Base-by-base conservation (phyloP, 2,329 filamentous ascomycete genomes). In the Thyridium curvatum region DNA sequence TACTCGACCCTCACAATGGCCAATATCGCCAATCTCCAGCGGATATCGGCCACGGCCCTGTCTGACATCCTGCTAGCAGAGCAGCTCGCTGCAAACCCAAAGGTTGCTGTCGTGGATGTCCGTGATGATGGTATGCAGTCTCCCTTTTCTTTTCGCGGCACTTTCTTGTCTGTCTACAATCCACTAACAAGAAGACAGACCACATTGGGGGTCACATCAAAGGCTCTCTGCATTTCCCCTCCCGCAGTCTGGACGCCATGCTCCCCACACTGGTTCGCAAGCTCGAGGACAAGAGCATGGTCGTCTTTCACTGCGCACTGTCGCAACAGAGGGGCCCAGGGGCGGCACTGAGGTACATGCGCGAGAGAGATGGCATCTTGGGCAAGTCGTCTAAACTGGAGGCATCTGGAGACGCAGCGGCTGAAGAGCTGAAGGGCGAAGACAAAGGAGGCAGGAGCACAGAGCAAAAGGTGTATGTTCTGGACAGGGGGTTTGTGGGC, bases 241-340 rank as follows among this genome's bases (percentile, higher is more conserved):
- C 77, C 37, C 65, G 65, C 34, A 77, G 79, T 14, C 75, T 97
- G 35, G 86, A 94, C 52, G 76, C 77, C 56, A 79, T 74, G 49
- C 78, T 93, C 60, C 85, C 90, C 1, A 86, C 89, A 46, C 77
- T 98, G n/a, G 72, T 94, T 12, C 79, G 87, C 41, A 80, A 75
- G 32, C 74, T 96, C 35, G 69, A 79, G 47, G 79, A 83, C 55
- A 89, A 88, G 60, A 78, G 93, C 40, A 83, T 75, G 10, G 88
- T 98, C 12, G 78, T 98, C 2, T 98, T 98, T 61, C 93, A 98
- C 66, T 98, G 93, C 63, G 85, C 86, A 14, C 69, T 97, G 40
- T 91, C 84, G 49, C 93, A 97, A 67, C 85, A 95, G 65, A 74
- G 93, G 1, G 93, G 93, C 0, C 93, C 93, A 0, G 76, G 76